A percentile compares a stretch with the other conserved stretches of the same genome.
phyloP scores from a whole-genome alignment of 192 early-diverging fungal genomes.

The Umbelopsis sp. region DNA sequence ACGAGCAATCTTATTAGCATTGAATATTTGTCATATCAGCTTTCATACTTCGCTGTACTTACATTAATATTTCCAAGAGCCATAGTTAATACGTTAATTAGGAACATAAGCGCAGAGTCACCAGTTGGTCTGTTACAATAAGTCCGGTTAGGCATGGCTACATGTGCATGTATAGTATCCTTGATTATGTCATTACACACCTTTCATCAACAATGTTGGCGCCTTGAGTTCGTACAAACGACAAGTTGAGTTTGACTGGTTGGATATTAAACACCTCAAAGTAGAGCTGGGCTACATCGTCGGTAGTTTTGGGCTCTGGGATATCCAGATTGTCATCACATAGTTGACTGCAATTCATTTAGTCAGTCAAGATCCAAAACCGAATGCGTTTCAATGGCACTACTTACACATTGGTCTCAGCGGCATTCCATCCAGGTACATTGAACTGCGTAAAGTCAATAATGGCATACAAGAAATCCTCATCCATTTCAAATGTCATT shows the following conservation, averaged over 20 bases:
- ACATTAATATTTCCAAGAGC: slow-evolving; percentile 97
- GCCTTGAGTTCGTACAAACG: slow-evolving; percentile 84
- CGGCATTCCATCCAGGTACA: slow-evolving; percentile 59
- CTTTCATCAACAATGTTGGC: slow-evolving; percentile 63
- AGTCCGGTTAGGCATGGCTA: background rate
- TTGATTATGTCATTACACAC: too few species aligned
- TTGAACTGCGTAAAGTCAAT: slow-evolving; percentile 87
- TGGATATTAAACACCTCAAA: slow-evolving; percentile 95
- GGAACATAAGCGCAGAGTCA: slow-evolving; percentile 58
- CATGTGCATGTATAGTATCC: slow-evolving; percentile 15
- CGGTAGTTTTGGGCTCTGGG: slow-evolving; percentile 68
- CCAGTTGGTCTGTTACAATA: slow-evolving; percentile 40
- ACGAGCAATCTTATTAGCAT: background rate
- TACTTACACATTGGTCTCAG: background rate
- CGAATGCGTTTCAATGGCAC: background rate
- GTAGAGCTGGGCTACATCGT: slow-evolving; percentile 78
- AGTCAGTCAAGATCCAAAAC: background rate
- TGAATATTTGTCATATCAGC: background rate
- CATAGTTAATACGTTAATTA: slow-evolving; percentile 91
- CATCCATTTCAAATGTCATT: slow-evolving; percentile 91
- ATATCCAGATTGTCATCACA: slow-evolving; percentile 62
- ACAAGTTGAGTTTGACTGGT: slow-evolving; percentile 95
- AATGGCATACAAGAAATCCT: slow-evolving; percentile 86
- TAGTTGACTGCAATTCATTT: slow-evolving; percentile 27
- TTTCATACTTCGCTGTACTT: slow-evolving; percentile 24